A percentile compares a stretch with the other conserved stretches of the same genome.
Conservation (phyloP, 2,329 filamentous ascomycete genomes). For the Aspergillus awamori region DNA sequence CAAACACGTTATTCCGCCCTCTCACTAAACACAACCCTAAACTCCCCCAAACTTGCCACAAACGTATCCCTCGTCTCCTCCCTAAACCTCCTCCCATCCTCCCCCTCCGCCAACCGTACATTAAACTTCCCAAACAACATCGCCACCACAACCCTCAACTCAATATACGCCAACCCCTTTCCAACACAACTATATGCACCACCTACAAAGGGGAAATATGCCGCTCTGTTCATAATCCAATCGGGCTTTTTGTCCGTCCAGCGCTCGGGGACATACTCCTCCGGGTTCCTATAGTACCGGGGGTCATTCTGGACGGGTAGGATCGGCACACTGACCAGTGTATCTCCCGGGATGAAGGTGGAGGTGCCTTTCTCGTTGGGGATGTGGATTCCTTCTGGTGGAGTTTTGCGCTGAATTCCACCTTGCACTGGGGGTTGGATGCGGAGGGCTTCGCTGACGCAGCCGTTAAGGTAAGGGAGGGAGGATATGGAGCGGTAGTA, state of each 20-base stretch:
- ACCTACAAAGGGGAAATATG: background rate
- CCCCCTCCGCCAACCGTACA: background rate
- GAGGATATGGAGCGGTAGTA: slow-evolving; percentile 7
- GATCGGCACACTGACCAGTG: background rate
- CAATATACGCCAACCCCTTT: background rate
- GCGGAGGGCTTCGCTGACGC: slow-evolving; percentile 2
- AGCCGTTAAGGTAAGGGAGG: background rate
- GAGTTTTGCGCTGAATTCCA: background rate
- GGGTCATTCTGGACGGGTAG: background rate
- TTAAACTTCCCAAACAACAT: background rate
- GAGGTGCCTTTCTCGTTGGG: background rate
- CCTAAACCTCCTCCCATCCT: background rate
- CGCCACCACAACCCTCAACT: background rate
- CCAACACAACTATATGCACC: slow-evolving; percentile 2
- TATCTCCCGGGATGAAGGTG: background rate
- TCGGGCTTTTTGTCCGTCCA: background rate
- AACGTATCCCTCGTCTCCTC: background rate
- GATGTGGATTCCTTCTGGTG: background rate
- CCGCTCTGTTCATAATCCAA: background rate
- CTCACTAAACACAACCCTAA: background rate
- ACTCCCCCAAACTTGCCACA: background rate
- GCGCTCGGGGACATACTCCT: background rate
- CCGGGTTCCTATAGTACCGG: background rate
- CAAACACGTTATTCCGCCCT: background rate
- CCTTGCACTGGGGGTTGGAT: background rate